A percentile compares a stretch with the other conserved stretches of the same genome.
Evolutionary conservation across 2,329 filamentous ascomycete genomes (phyloP).

Genomic region (Paramyrothecium roridum): DNA sequence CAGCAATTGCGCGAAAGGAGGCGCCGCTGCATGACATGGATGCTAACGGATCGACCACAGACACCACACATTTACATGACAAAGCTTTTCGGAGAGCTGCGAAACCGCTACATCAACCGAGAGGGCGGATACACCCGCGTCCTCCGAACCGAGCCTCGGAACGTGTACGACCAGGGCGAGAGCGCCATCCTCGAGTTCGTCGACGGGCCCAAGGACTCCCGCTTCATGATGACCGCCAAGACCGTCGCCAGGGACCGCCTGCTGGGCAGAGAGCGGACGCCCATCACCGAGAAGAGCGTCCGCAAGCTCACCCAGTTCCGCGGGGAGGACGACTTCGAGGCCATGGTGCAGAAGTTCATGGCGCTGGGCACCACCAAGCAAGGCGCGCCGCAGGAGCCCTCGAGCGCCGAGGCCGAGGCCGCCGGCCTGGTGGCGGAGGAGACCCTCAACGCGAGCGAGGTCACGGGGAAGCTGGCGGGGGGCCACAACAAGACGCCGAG

Average conservation of each 20-base stretch:
- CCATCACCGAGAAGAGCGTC: slow-evolving; percentile 75
- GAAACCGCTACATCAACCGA: slow-evolving; percentile 72
- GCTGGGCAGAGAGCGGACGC: slow-evolving; percentile 57
- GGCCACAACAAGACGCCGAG: slow-evolving; percentile 10
- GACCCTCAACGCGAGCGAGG: slow-evolving; percentile 26
- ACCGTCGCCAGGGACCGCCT: slow-evolving; percentile 65
- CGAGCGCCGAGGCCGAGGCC: slow-evolving; percentile 14
- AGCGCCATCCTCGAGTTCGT: slow-evolving; percentile 93
- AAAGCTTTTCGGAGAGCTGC: slow-evolving; percentile 84
- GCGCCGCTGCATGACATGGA: too few relatives aligned
- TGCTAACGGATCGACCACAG: slow-evolving; percentile 33
- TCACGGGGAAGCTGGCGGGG: slow-evolving; percentile 16
- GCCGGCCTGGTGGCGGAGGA: slow-evolving; percentile 19
- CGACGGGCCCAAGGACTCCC: slow-evolving; percentile 89
- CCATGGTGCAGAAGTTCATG: slow-evolving; percentile 49
- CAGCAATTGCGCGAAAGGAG: neutral
- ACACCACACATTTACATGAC: slow-evolving; percentile 68
- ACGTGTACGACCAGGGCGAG: slow-evolving; percentile 78
- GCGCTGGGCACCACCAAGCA: slow-evolving; percentile 15
- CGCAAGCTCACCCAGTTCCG: slow-evolving; percentile 80
- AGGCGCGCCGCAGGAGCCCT: slow-evolving; percentile 5
- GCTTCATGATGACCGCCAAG: slow-evolving; percentile 89
- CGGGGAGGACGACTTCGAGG: slow-evolving; percentile 66
- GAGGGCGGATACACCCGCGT: slow-evolving; percentile 95
- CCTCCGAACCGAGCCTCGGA: slow-evolving; percentile 83